Conservation (phyloP, 495 filamentous ascomycete species). For the Cercophora sp. region DNA sequence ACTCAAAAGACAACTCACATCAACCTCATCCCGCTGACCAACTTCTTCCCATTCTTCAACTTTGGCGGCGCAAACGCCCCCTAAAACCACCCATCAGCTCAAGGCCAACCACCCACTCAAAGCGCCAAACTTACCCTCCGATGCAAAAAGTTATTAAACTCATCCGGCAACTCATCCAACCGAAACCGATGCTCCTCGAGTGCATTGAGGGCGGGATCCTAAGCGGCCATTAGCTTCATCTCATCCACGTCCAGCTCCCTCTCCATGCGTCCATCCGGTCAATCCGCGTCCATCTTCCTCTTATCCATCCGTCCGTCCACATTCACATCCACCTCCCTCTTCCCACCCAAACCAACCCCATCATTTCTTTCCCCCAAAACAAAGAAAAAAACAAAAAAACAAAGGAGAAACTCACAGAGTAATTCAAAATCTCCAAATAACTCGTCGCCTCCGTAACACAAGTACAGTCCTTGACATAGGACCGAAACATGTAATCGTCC, state of each 20-base stretch:
- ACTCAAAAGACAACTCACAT: slow-evolving; percentile 38
- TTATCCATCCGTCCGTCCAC: not conserved
- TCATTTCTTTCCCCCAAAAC: not conserved
- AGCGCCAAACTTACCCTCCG: slow-evolving; percentile 36
- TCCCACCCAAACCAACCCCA: too few relatives aligned
- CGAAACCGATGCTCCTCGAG: slow-evolving; percentile 44
- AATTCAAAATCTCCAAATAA: slow-evolving; percentile 53
- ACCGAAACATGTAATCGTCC: slow-evolving; percentile 53
- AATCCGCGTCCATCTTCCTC: not conserved
- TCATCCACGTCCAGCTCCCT: too few relatives aligned
- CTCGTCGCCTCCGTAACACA: slow-evolving; percentile 43
- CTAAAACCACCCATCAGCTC: slow-evolving; percentile 21
- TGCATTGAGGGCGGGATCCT: slow-evolving; percentile 32
- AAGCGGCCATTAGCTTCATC: not conserved
- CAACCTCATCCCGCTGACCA: slow-evolving; percentile 43
- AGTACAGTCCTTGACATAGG: slow-evolving; percentile 39
- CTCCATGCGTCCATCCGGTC: too few relatives aligned
- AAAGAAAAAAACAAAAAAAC: not conserved
- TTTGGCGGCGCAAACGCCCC: slow-evolving; percentile 45
- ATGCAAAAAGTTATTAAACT: slow-evolving; percentile 52
- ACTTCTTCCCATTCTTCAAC: slow-evolving; percentile 36
- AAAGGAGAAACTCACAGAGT: slow-evolving; percentile 40
- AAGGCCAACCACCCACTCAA: not conserved
- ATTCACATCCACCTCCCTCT: too few relatives aligned
- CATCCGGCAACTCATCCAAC: slow-evolving; percentile 38